Evolutionary conservation across 2,329 filamentous ascomycete genomes (phyloP).

Genomic region (Dryadomyces sulphureus): DNA sequence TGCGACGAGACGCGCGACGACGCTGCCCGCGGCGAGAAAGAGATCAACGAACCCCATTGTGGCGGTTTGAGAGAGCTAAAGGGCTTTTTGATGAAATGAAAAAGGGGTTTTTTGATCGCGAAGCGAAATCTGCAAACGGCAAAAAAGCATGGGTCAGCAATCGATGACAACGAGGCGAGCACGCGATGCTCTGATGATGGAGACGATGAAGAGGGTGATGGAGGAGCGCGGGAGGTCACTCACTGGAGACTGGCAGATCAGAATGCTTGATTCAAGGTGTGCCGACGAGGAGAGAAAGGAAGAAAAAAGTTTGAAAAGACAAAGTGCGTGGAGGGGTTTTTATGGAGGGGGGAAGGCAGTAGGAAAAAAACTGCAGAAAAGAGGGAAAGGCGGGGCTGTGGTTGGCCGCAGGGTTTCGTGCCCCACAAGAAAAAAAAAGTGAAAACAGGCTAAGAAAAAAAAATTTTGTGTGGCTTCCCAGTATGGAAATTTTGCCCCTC

Average conservation of each 20-base stretch:
- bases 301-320: constrained; percentile 9
- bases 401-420: constrained; percentile 12
- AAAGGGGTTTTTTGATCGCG: constrained; percentile 1
- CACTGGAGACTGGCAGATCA: constrained; percentile 15
- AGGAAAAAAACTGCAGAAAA: constrained; percentile 2
- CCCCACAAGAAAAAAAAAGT: constrained; percentile 10
- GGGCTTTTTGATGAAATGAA: neutral
- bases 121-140: neutral
- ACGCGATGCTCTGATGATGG: neutral
- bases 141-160: no score
- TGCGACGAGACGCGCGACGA: no score
- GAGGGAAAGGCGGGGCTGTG: constrained; percentile 8
- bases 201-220: constrained; percentile 8
- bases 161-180: no score
- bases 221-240: constrained; percentile 6
- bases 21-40: neutral
- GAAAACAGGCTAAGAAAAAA: constrained; percentile 8
- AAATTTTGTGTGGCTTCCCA: constrained; percentile 3
- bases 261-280: constrained; percentile 27
- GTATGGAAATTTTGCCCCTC: neutral
- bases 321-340: constrained; percentile 12
- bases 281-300: constrained; percentile 20
- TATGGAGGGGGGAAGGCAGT: constrained; percentile 8
- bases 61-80: constrained; percentile 13
- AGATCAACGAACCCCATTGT: constrained; percentile 22